Base-by-base conservation (phyloP, 2,329 filamentous ascomycete genomes). In the Purpureocillium lavendulum region DNA sequence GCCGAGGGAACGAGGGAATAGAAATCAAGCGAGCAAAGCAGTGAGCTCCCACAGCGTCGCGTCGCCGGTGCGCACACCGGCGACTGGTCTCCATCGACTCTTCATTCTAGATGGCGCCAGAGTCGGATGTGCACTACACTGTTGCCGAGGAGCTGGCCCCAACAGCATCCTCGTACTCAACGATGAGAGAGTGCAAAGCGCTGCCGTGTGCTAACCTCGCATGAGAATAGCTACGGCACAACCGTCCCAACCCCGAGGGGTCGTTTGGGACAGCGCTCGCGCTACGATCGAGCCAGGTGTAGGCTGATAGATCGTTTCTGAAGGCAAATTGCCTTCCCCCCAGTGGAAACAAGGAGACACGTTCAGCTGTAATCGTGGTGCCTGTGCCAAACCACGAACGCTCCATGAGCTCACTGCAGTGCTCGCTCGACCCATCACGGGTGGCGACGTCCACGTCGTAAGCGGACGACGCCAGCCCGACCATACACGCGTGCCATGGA, bases 331-430 rank as follows among this genome's bases (percentile, higher is more conserved):
- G 14, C 24, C 24, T 28, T 4, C 24, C 14, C 24, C 34, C 24
- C 14, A 17, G 33, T 35, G 14, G 33, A 26, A 16, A 29, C 34
- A 36, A 13, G n/a, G 24, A 36, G 34, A 29, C 29, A 14, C 30
- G 14, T 14, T 16, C 5, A 13, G n/a, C 8, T 10, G 30, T 12
- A 5, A 13, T 12, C 12, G 29, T 12, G 11, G 6, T 12, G 29
- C 4, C 6, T 30, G 12, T 30, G 11, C 11, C 12, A 12, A 30
- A 8, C 8, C 29, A 30, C 29, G 29, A 6, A 14, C 6, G 11
- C n/a, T 41, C 34, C 45, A 43, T 53, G 38, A 66, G 66, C 67
- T 70, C 69, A 71, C 68, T 72, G 70, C 68, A 63, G 52, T 69
- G 68, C 70, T 73, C 66, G 65, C 58, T 65, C 56, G 55, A 49